These are phyloP conservation scores for Aspergillus conjunctus DNA, from an alignment of 495 filamentous ascomycete species.

Conservation along the genomic window DNA sequence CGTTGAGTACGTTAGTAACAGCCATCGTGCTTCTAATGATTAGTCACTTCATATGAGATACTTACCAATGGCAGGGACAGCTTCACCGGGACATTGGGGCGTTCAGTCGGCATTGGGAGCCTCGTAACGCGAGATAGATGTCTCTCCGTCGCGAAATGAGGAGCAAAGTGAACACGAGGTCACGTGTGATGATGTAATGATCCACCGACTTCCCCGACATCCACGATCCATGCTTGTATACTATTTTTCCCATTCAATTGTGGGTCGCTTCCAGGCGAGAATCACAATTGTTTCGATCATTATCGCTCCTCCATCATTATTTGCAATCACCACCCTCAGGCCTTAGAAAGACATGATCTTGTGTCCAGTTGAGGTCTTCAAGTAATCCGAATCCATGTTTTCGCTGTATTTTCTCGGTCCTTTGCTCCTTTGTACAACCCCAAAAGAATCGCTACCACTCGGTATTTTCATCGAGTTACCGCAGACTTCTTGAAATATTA, in stretches of 20 bases:
- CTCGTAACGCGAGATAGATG: conserved; percentile 34
- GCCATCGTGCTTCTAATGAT: not conserved
- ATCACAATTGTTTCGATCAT: no score
- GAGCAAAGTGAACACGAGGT: conserved; percentile 25
- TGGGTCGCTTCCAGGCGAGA: no score
- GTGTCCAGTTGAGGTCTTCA: no score
- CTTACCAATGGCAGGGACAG: conserved; percentile 87
- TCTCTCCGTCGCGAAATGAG: conserved; percentile 21
- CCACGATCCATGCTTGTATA: no score
- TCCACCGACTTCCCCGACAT: no score
- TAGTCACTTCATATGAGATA: not conserved
- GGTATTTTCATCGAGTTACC: conserved; percentile 33
- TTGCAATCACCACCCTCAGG: no score
- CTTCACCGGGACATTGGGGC: conserved; percentile 73
- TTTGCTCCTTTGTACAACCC: conserved; percentile 15
- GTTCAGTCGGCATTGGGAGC: conserved; percentile 58
- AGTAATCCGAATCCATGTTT: conserved; percentile 19
- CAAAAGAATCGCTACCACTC: conserved; percentile 22
- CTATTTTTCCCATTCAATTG: not conserved
- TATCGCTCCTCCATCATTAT: no score
- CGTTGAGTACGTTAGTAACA: conserved; percentile 13
- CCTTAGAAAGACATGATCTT: no score
- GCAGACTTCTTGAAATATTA: conserved; percentile 34
- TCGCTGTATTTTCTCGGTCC: conserved; percentile 23
- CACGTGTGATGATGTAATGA: conserved; percentile 47